Evolutionary conservation across 1,284 basidiomycete genomes (phyloP).

Genomic region (Austroboletus novae-zelandiae): DNA sequence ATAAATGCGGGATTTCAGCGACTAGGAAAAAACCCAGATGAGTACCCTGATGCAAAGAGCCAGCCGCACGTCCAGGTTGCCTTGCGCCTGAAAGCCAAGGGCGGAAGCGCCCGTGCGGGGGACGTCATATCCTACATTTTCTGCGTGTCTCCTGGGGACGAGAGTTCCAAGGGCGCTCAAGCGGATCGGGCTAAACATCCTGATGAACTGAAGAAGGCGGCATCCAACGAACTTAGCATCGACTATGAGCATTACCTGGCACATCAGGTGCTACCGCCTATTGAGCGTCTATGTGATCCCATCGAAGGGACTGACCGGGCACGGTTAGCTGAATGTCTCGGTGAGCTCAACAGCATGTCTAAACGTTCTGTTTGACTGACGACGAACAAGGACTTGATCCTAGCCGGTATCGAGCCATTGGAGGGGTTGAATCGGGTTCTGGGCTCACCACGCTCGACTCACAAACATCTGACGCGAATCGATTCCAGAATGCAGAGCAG

Average conservation of each 20-base stretch:
- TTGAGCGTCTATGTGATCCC: conserved; percentile 93
- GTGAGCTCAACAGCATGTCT: conserved; percentile 39
- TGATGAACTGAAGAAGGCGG: conserved; percentile 81
- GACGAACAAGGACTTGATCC: conserved; percentile 75
- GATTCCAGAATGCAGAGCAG: conserved; percentile 75
- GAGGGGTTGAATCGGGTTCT: conserved; percentile 56
- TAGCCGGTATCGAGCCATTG: conserved; percentile 60
- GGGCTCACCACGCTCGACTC: conserved; percentile 86
- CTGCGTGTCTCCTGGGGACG: conserved; percentile 77
- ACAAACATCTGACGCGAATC: conserved; percentile 84
- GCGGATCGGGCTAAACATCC: conserved; percentile 93
- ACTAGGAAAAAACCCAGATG: conserved; percentile 91
- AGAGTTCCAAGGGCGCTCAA: conserved; percentile 73
- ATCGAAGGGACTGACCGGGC: conserved; percentile 95
- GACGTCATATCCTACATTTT: conserved; percentile 98
- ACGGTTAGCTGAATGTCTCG: conserved; percentile 91
- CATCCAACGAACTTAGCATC: conserved; percentile 60
- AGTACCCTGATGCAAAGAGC: conserved; percentile 93
- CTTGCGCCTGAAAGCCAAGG: conserved; percentile 84
- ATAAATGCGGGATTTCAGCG: conserved; percentile 49
- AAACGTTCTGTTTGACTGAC: conserved; percentile 1
- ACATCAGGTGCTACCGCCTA: conserved; percentile 90
- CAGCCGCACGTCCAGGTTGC: conserved; percentile 99
- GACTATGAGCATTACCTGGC: conserved; percentile 94
- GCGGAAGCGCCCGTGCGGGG: conserved; percentile 77